A percentile compares a stretch with the other conserved stretches of the same genome.
These are phyloP conservation scores for Pseudoscleropodium purum DNA, from an alignment of 225 moss, liverwort and hornwort genomes.

Conservation along the genomic window DNA sequence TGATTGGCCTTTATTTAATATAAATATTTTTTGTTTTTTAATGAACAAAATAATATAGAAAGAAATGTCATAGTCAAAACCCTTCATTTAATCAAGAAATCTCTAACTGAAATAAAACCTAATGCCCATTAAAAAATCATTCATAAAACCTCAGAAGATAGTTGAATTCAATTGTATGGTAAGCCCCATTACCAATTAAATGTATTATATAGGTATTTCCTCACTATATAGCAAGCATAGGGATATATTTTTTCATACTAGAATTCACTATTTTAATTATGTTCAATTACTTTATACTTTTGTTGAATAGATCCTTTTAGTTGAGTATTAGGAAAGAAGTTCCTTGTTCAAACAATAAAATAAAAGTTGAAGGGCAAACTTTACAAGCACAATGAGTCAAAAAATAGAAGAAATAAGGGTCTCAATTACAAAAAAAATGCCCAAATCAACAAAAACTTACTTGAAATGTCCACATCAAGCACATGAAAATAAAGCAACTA, in stretches of 20 bases:
- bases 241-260: neutral
- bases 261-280: neutral
- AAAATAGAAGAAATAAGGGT: neutral
- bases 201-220: rapidly evolving
- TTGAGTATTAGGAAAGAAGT: neutral
- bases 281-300: neutral
- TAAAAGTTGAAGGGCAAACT: neutral
- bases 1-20: neutral
- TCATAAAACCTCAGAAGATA: neutral
- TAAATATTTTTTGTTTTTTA: rapidly evolving
- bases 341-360: neutral
- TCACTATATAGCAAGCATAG: neutral
- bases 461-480: neutral
- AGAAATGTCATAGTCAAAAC: neutral
- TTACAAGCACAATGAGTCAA: neutral
- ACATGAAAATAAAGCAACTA: rapidly evolving
- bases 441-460: neutral
- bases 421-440: neutral
- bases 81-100: neutral
- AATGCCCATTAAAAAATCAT: neutral
- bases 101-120: rapidly evolving
- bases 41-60: neutral
- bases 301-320: too few relatives aligned
- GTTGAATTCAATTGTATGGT: neutral
- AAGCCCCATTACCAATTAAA: neutral